Evolutionary conservation across 169 alveolate species (phyloP).

Genomic region (Plasmodium cynomolgi): DNA sequence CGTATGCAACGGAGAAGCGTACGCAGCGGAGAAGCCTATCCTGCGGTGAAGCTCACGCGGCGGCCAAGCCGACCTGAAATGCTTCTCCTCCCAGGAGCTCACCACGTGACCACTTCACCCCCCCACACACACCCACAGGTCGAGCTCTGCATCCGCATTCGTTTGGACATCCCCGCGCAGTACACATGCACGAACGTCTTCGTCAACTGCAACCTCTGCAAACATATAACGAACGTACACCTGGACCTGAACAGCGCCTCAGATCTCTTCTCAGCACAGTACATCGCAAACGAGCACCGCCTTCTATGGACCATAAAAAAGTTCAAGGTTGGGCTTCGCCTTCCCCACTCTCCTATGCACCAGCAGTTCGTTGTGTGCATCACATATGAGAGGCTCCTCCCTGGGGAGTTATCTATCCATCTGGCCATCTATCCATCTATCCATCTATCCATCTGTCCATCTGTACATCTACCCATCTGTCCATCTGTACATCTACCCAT

Average conservation of each 20-base stretch:
- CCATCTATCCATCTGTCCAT: conserved; percentile 5
- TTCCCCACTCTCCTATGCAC: neutral
- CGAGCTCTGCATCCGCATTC: conserved; percentile 31
- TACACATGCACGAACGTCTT: conserved; percentile 66
- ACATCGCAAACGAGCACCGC: conserved; percentile 85
- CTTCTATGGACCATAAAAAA: conserved; percentile 93
- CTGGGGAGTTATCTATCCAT: neutral
- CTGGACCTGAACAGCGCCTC: conserved; percentile 8
- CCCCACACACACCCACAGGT: neutral
- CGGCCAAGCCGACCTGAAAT: too few relatives aligned
- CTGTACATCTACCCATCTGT: conserved; percentile 70
- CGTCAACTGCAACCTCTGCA: conserved; percentile 41
- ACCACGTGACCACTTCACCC: neutral
- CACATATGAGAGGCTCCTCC: neutral
- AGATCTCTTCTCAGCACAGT: conserved; percentile 79
- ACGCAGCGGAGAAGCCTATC: neutral
- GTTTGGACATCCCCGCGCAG: conserved; percentile 31
- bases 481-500: conserved; percentile 18
- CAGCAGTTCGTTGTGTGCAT: neutral
- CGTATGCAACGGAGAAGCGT: too few relatives aligned
- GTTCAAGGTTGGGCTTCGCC: conserved; percentile 89
- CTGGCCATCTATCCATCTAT: too few relatives aligned
- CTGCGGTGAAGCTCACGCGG: neutral
- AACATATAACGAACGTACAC: conserved; percentile 54
- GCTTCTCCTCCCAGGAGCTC: too few relatives aligned